phyloP scores from a whole-genome alignment of 192 early-diverging fungal species.

The Linnemannia zychae region DNA sequence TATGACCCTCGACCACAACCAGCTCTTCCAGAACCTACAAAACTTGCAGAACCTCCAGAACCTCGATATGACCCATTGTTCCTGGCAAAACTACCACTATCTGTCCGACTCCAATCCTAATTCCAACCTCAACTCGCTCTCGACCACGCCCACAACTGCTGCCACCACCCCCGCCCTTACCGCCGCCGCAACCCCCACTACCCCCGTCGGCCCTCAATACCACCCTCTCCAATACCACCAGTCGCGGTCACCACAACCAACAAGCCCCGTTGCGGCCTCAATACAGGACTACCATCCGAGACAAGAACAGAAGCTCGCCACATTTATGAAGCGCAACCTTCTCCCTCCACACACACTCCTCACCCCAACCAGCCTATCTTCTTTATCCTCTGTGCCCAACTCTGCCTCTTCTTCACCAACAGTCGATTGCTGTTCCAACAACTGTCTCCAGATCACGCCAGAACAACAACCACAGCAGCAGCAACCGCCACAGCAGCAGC shows the following conservation, averaged over 20 bases:
- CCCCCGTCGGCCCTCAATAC: constrained; percentile 25
- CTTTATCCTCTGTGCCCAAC: constrained; percentile 4
- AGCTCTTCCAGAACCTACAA: constrained; percentile 53
- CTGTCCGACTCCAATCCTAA: constrained; percentile 33
- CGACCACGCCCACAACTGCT: constrained; percentile 48
- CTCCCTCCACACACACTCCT: constrained; percentile 45
- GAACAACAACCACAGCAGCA: background rate
- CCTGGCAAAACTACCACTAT: constrained; percentile 35
- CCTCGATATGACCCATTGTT: constrained; percentile 40
- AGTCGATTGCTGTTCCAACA: constrained; percentile 24
- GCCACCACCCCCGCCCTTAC: constrained; percentile 41
- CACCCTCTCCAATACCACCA: background rate
- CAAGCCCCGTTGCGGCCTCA: constrained; percentile 49
- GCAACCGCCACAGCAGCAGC: background rate
- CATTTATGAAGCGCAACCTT: constrained; percentile 54
- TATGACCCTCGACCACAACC: constrained; percentile 33
- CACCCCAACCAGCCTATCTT: constrained; percentile 16
- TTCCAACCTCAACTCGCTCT: constrained; percentile 44
- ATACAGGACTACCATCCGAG: constrained; percentile 52
- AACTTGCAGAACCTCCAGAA: constrained; percentile 40
- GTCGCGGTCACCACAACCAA: constrained; percentile 29
- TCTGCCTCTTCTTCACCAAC: constrained; percentile 31
- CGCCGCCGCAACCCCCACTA: constrained; percentile 41
- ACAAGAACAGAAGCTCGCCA: constrained; percentile 52
- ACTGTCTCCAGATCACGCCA: background rate